Conservation (phyloP, 2,329 filamentous ascomycete species). For the Neofusicoccum kwambonambiense region DNA sequence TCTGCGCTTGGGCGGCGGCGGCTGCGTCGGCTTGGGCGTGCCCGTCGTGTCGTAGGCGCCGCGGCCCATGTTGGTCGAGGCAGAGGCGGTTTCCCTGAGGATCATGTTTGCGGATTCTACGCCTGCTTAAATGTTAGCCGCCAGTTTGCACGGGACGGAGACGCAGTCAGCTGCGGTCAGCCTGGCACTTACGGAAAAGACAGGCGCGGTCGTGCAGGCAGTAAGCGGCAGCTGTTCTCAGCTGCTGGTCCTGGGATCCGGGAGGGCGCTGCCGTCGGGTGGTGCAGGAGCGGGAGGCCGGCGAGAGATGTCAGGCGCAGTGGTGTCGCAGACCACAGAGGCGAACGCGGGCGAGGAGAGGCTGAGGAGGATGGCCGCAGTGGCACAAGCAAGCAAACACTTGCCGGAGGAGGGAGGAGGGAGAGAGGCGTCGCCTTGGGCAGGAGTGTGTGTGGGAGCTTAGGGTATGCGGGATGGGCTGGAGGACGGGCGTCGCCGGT, state of each 20-base stretch:
- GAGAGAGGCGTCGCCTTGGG: slow-evolving; percentile 3
- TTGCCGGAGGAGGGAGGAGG: slow-evolving; percentile 7
- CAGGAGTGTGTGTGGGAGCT: slow-evolving; percentile 1
- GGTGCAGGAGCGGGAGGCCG: slow-evolving; percentile 2
- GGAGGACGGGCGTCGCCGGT: slow-evolving; percentile 31
- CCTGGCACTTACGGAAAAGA: slow-evolving; percentile 20
- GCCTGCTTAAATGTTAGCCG: slow-evolving; percentile 29
- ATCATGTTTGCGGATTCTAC: slow-evolving; percentile 38
- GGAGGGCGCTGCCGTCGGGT: slow-evolving; percentile 1
- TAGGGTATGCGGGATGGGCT: neutral
- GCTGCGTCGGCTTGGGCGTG: slow-evolving; percentile 46
- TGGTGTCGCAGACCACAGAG: slow-evolving; percentile 16
- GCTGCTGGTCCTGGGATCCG: neutral
- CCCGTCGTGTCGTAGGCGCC: slow-evolving; percentile 52
- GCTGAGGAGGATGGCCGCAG: neutral
- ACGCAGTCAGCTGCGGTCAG: slow-evolving; percentile 19
- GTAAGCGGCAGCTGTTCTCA: neutral
- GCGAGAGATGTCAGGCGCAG: neutral
- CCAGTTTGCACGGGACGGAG: slow-evolving; percentile 8
- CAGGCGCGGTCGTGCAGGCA: slow-evolving; percentile 6
- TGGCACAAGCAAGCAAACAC: slow-evolving; percentile 5
- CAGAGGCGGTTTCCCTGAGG: slow-evolving; percentile 39
- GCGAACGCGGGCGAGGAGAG: neutral
- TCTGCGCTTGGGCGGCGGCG: slow-evolving; percentile 41
- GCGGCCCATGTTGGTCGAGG: slow-evolving; percentile 47